Evolutionary conservation across 139 green algal genomes (phyloP).

Genomic region (Mychonastes homosphaera): DNA sequence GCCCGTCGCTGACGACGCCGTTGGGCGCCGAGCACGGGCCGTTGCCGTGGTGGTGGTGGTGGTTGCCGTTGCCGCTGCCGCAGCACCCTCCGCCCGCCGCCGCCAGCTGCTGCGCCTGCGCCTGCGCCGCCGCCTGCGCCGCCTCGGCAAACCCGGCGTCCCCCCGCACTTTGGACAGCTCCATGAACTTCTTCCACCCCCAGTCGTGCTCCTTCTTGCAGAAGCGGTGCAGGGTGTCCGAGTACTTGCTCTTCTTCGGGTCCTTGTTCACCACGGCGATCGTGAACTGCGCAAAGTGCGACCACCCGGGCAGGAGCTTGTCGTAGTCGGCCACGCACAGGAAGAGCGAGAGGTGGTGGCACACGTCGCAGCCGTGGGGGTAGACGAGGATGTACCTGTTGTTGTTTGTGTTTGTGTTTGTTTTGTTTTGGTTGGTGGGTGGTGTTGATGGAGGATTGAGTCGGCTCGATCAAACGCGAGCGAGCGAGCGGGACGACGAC

Average conservation of each 20-base stretch:
- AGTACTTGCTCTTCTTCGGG: conserved; percentile 97
- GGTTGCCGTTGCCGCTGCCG: too few species aligned
- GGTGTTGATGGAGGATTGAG: too few species aligned
- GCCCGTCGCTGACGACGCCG: too few species aligned
- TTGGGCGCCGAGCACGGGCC: too few species aligned
- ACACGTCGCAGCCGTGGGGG: conserved; percentile 93
- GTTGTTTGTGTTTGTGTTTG: not conserved
- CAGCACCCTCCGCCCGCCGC: too few species aligned
- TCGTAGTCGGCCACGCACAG: conserved; percentile 98
- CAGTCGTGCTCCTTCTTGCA: conserved; percentile 99
- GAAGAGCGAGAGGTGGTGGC: conserved; percentile 96
- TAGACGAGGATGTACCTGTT: conserved; percentile 97
- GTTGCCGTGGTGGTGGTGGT: too few species aligned
- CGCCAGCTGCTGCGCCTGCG: too few species aligned
- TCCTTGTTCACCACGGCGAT: conserved; percentile 98
- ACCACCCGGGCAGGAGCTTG: conserved; percentile 96
- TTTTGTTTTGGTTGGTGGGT: too few species aligned
- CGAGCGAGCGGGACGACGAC: too few species aligned
- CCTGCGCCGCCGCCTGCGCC: too few species aligned
- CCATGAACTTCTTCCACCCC: conserved; percentile 99
- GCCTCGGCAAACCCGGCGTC: too few species aligned
- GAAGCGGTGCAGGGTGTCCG: conserved; percentile 96
- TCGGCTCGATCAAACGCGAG: too few species aligned
- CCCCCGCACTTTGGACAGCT: conserved; percentile 69
- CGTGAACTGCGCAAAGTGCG: conserved; percentile 97